phyloP scores from a whole-genome alignment of 1,284 basidiomycete genomes.

The Testicularia cyperi region DNA sequence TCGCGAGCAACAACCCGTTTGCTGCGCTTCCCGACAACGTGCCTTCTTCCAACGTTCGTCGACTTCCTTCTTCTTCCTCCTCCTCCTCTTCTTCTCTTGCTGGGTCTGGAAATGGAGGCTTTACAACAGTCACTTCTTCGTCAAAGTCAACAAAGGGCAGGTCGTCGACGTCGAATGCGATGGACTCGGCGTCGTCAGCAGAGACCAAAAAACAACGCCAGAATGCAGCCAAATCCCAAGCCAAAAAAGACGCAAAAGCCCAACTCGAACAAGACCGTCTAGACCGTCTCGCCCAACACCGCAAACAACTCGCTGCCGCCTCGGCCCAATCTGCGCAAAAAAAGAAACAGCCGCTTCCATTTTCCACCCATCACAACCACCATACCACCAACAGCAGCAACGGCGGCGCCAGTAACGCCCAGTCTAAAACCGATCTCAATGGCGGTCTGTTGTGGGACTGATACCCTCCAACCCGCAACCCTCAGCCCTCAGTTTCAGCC shows the following conservation, averaged over 20 bases:
- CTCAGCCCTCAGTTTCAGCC: too few species aligned
- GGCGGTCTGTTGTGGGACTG: slow-evolving; percentile 44
- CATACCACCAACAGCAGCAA: too few species aligned
- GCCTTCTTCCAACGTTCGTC: slow-evolving; percentile 9
- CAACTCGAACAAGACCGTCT: slow-evolving; percentile 41
- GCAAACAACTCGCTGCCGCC: too few species aligned
- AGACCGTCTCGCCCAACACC: slow-evolving; percentile 40
- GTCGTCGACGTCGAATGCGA: too few species aligned
- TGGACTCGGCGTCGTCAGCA: neutral
- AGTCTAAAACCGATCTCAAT: slow-evolving; percentile 30
- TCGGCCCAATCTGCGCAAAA: too few species aligned
- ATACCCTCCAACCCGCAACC: too few species aligned
- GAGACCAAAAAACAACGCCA: slow-evolving; percentile 50
- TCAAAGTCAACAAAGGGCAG: too few species aligned
- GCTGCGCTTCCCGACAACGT: slow-evolving; percentile 38
- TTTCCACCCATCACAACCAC: too few species aligned
- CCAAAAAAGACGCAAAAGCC: slow-evolving; percentile 45
- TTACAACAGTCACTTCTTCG: slow-evolving; percentile 8
- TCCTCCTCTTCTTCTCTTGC: neutral
- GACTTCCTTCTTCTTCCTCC: slow-evolving; percentile 6
- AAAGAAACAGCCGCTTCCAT: too few species aligned
- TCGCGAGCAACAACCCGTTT: slow-evolving; percentile 39
- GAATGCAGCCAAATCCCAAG: slow-evolving; percentile 46
- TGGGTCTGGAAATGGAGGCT: too few species aligned
- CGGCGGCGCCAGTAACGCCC: too few species aligned